Evolutionary conservation across 2,329 filamentous ascomycete species (phyloP).

Genomic region (Coniochaeta prunicola): DNA sequence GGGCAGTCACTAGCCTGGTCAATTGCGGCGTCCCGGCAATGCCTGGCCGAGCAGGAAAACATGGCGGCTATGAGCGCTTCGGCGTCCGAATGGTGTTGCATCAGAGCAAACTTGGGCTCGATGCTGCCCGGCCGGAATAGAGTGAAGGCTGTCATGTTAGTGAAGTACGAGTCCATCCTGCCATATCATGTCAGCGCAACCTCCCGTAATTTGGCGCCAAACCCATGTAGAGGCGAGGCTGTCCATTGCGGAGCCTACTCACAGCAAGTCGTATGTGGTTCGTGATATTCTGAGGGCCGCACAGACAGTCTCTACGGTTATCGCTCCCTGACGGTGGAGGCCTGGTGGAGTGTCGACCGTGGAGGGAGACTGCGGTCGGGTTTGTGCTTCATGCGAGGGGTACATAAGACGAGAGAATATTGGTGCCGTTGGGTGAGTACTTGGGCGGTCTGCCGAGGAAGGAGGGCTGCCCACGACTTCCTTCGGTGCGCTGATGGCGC

Average conservation of each 20-base stretch:
- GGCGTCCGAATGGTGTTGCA: constrained; percentile 11
- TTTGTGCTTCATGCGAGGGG: constrained; percentile 11
- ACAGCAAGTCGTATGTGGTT: constrained; percentile 6
- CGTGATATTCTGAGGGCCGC: constrained; percentile 7
- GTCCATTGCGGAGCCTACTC: background rate
- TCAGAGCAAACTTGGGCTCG: constrained; percentile 15
- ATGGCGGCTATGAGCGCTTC: constrained; percentile 24
- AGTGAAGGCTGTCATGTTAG: constrained; percentile 22
- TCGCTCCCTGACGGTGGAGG: background rate
- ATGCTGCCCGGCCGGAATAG: constrained; percentile 18
- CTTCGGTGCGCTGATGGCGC: background rate
- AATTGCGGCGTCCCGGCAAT: constrained; percentile 6
- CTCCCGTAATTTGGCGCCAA: background rate
- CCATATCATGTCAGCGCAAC: background rate
- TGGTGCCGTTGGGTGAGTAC: constrained; percentile 3
- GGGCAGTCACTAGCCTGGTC: constrained; percentile 5
- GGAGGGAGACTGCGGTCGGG: constrained; percentile 9
- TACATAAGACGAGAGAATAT: constrained; percentile 13
- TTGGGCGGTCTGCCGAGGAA: background rate
- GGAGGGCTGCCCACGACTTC: background rate
- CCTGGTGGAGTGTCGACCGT: constrained; percentile 6
- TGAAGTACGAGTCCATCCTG: constrained; percentile 14
- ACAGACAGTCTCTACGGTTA: constrained; percentile 9
- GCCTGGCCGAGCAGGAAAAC: constrained; percentile 19
- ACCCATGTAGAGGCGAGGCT: background rate